These are phyloP conservation scores for Stagonosporopsis chrysanthemi DNA, from an alignment of 2,329 filamentous ascomycete genomes.

Conservation along the genomic window DNA sequence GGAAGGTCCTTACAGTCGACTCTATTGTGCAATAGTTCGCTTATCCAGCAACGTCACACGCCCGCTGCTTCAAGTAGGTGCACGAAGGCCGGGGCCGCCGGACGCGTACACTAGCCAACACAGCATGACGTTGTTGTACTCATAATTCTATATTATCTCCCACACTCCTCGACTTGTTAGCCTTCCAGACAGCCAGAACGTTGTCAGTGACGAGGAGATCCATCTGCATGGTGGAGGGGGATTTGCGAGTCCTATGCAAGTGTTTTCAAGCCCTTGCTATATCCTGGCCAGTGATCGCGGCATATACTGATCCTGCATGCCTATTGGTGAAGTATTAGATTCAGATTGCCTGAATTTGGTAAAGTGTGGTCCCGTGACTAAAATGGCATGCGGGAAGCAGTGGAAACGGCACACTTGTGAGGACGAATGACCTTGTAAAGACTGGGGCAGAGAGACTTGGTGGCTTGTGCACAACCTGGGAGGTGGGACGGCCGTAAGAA, in stretches of 20 bases:
- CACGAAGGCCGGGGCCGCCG: not conserved
- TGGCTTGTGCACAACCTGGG: conserved; percentile 42
- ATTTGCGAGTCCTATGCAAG: not conserved
- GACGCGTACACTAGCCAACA: not conserved
- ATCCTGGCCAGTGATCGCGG: conserved; percentile 34
- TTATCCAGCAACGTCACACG: conserved; percentile 2
- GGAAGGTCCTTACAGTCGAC: not conserved
- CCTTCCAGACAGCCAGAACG: not conserved
- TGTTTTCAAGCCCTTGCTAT: conserved; percentile 30
- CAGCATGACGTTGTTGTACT: not conserved
- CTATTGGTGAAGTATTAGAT: conserved; percentile 37
- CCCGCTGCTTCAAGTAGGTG: not conserved
- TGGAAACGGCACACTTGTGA: conserved; percentile 30
- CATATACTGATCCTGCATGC: conserved; percentile 13
- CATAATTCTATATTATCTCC: not conserved
- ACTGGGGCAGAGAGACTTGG: conserved; percentile 33
- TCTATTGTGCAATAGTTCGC: not conserved
- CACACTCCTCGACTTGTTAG: not conserved
- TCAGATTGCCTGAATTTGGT: conserved; percentile 25
- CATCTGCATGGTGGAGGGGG: not conserved
- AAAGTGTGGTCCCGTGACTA: conserved; percentile 41
- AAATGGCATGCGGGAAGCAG: conserved; percentile 36
- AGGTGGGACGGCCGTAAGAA: conserved; percentile 34
- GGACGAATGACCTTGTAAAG: conserved; percentile 42
- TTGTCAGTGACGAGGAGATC: not conserved